phyloP scores from a whole-genome alignment of 2,329 filamentous ascomycete species.

The Chalara sp. region DNA sequence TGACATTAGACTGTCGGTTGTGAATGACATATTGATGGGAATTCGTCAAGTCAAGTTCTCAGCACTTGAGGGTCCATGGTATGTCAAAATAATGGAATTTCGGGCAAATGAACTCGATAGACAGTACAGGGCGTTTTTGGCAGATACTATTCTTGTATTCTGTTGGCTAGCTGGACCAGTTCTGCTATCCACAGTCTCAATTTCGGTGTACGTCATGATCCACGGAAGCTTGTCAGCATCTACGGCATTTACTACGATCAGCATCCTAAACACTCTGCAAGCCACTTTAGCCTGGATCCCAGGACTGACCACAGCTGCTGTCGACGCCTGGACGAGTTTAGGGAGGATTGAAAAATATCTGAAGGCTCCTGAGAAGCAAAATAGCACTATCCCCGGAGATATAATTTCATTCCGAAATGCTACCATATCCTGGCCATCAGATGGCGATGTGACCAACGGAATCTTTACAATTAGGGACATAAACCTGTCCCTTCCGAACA shows the following conservation, averaged over 20 bases:
- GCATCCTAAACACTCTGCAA: constrained; percentile 65
- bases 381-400: constrained; percentile 46
- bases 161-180: constrained; percentile 66
- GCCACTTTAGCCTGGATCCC: constrained; percentile 62
- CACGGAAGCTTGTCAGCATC: constrained; percentile 59
- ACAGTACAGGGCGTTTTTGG: constrained; percentile 42
- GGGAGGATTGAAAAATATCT: constrained; percentile 67
- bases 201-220: constrained; percentile 59
- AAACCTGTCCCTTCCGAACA: constrained; percentile 58
- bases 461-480: constrained; percentile 58
- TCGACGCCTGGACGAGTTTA: constrained; percentile 68
- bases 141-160: constrained; percentile 14
- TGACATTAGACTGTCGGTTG: constrained; percentile 64
- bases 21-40: constrained; percentile 68
- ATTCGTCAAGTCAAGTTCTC: constrained; percentile 81
- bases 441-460: constrained; percentile 40
- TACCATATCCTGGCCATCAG: constrained; percentile 67
- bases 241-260: constrained; percentile 71
- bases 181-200: constrained; percentile 60
- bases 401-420: constrained; percentile 60
- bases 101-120: constrained; percentile 59
- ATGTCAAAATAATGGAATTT: constrained; percentile 57
- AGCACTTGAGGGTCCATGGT: constrained; percentile 66
- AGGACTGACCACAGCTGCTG: constrained; percentile 58
- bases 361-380: constrained; percentile 53